Evolutionary conservation across 129 eudicot species (phyloP), one percentile per base, ranked within the genome.

Genomic region (Lactuca sativa): DNA sequence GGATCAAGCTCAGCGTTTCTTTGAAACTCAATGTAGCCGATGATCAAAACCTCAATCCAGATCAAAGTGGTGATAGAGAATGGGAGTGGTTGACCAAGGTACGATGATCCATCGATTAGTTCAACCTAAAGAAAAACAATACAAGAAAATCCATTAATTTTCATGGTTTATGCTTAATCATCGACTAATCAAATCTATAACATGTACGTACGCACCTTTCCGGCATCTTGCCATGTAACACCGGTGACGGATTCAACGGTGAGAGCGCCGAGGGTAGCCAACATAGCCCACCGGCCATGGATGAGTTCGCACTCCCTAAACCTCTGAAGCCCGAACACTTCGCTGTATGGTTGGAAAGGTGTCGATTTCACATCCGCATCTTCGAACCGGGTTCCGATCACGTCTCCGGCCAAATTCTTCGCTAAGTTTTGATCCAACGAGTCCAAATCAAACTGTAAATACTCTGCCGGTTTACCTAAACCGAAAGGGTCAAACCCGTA

Each of bases 141-240:
- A 60, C 15, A 33, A 15, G 18, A 11, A 37, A 4, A 9, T 44
- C 13, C 2, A 11, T 47, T 4, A 47, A 12, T 11, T 47, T 47
- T 11, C 52, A 47, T 11, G 52, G 13, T 47, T 47, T n/a, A 16
- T 15, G 4, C 14, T 2, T 7, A 32, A 34, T 15, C 10, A 15
- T 47, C 52, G 5, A 47, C 12, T 47, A 8, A 8, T 12, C 34
- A 61, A 60, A 11, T 33, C 6, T 7, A 18, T 49, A 32, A 59
- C 10, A 25, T 7, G 17, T 44, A 41, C 18, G 30, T 15, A 41
- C 4, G 41, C 71, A 93, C 98, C 95, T 93, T 93, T 66, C 97
- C 98, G 11, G 95, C 98, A 48, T 93, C 97, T 77, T 93, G 98
- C 98, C 98, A 93, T n/a, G 97, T 93, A 72, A 93, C 82, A 33